Evolutionary conservation across 1,139 yeast genomes (phyloP).

Genomic region (Saccharomyces pastorianus): DNA sequence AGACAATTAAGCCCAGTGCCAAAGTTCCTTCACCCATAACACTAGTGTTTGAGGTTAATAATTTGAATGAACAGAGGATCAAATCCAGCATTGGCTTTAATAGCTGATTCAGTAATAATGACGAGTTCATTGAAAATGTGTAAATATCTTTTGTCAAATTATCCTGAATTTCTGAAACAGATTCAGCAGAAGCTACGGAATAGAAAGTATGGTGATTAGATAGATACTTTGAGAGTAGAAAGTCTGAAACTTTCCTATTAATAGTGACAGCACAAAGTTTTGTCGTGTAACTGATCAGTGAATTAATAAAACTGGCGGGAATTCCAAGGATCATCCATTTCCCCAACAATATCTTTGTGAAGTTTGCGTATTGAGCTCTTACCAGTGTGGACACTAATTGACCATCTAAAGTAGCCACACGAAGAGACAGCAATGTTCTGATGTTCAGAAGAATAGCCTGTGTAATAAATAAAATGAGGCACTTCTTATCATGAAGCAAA

Average conservation of each 20-base stretch:
- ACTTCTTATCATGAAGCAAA: slow-evolving; percentile 25
- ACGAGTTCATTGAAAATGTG: slow-evolving; percentile 61
- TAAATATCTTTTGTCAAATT: slow-evolving; percentile 47
- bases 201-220: slow-evolving; percentile 29
- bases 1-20: slow-evolving; percentile 72
- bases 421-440: slow-evolving; percentile 69
- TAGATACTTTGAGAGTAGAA: slow-evolving; percentile 45
- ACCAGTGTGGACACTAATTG: slow-evolving; percentile 75
- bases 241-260: slow-evolving; percentile 56
- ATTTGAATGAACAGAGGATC: slow-evolving; percentile 71
- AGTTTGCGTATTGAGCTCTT: slow-evolving; percentile 56
- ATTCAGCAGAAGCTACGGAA: slow-evolving; percentile 21
- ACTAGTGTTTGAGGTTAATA: slow-evolving; percentile 50
- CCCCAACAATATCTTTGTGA: slow-evolving; percentile 49
- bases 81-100: slow-evolving; percentile 81
- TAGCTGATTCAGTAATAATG: slow-evolving; percentile 77
- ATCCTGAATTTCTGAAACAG: slow-evolving; percentile 25
- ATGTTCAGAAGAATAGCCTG: slow-evolving; percentile 58
- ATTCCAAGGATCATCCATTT: slow-evolving; percentile 82
- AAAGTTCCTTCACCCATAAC: slow-evolving; percentile 81
- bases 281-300: slow-evolving; percentile 65
- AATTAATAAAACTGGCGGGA: slow-evolving; percentile 78
- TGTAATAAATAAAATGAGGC: slow-evolving; percentile 35
- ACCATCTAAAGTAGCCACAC: slow-evolving; percentile 86
- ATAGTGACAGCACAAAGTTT: slow-evolving; percentile 58